phyloP scores from a whole-genome alignment of 345 rosid genomes.

The Gossypioides kirkii region DNA sequence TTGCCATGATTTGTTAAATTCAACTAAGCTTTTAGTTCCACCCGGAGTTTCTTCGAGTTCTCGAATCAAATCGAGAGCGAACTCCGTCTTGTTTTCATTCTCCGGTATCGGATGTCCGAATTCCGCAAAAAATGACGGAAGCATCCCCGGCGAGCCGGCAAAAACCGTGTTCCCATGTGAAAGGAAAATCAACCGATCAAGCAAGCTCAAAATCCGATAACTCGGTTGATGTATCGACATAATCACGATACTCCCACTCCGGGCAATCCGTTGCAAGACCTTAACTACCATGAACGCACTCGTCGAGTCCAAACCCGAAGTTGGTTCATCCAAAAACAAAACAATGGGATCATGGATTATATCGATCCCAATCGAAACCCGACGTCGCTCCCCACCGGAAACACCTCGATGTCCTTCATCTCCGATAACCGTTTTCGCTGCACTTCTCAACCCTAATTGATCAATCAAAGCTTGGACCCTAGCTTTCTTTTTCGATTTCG shows the following conservation, averaged over 20 bases:
- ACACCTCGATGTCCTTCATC: slow-evolving; percentile 95
- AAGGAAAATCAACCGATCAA: slow-evolving; percentile 70
- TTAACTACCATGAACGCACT: slow-evolving; percentile 97
- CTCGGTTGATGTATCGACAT: slow-evolving; percentile 97
- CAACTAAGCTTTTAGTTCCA: slow-evolving; percentile 64
- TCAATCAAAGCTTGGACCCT: slow-evolving; percentile 89
- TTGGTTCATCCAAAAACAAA: slow-evolving; percentile 90
- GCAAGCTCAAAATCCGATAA: slow-evolving; percentile 67
- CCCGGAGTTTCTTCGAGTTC: slow-evolving; percentile 76
- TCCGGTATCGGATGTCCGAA: slow-evolving; percentile 89
- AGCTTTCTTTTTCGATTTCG: slow-evolving; percentile 59
- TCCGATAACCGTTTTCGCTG: slow-evolving; percentile 82
- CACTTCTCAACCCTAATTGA: slow-evolving; percentile 68
- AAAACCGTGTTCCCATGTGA: slow-evolving; percentile 78
- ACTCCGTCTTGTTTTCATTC: slow-evolving; percentile 80
- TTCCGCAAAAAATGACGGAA: slow-evolving; percentile 57
- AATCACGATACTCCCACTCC: slow-evolving; percentile 83
- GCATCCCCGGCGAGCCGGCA: slow-evolving; percentile 53
- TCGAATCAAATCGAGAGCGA: slow-evolving; percentile 73
- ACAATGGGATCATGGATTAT: slow-evolving; percentile 83
- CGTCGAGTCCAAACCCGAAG: slow-evolving; percentile 93
- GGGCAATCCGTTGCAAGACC: slow-evolving; percentile 83
- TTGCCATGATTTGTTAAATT: slow-evolving; percentile 72
- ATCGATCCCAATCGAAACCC: slow-evolving; percentile 79
- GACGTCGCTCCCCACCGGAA: slow-evolving; percentile 87